A percentile compares a stretch with the other conserved stretches of the same genome.
These are phyloP conservation scores for Gonium pectorale DNA, from an alignment of 139 green algal species.

Conservation along the genomic window DNA sequence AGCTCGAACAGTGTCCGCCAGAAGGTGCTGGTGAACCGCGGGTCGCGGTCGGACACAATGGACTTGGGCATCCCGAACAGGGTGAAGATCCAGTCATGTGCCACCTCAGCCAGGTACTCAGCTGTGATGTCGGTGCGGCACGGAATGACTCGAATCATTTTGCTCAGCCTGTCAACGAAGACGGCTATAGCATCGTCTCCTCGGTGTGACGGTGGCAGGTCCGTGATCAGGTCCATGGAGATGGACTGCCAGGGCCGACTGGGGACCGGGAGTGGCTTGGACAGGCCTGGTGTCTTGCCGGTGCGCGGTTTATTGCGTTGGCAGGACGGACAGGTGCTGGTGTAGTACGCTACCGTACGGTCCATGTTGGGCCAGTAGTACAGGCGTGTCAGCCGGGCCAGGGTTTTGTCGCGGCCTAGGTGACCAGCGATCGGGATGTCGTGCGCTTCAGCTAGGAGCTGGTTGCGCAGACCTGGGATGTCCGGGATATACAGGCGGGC, in stretches of 20 bases:
- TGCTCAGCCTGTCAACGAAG: neutral
- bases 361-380: slow-evolving; percentile 29
- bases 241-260: neutral
- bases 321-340: neutral
- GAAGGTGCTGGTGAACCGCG: neutral
- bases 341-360: neutral
- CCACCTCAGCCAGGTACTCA: neutral
- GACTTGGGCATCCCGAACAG: neutral
- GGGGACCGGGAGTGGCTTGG: neutral
- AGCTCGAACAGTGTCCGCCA: slow-evolving; percentile 6
- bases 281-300: neutral
- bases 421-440: slow-evolving; percentile 40
- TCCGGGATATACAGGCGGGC: neutral
- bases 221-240: neutral
- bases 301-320: neutral
- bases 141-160: slow-evolving; percentile 8
- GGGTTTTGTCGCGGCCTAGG: slow-evolving; percentile 43
- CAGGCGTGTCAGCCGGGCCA: neutral
- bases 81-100: neutral
- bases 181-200: neutral
- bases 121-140: neutral
- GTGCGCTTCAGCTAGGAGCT: slow-evolving; percentile 35
- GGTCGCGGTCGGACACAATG: neutral
- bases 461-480: neutral
- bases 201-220: neutral